Conservation (phyloP, 2,329 filamentous ascomycete species). For the Sclerotinia minor region DNA sequence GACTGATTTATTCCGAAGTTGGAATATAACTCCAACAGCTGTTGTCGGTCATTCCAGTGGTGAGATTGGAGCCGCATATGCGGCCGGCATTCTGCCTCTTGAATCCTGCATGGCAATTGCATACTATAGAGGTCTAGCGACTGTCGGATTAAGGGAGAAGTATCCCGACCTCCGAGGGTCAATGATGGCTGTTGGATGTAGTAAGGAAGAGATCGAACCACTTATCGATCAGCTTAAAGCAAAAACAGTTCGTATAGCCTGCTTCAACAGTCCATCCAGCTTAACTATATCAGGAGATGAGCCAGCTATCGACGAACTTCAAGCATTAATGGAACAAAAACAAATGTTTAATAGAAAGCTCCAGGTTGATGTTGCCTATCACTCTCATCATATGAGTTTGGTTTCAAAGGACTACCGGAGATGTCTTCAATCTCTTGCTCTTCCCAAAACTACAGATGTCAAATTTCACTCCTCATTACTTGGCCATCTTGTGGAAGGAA, state of each 20-base stretch:
- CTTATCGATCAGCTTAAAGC: slow-evolving; percentile 18
- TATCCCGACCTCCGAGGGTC: slow-evolving; percentile 44
- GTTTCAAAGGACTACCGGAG: slow-evolving; percentile 22
- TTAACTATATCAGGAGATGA: slow-evolving; percentile 36
- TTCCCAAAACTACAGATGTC: slow-evolving; percentile 22
- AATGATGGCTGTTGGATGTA: slow-evolving; percentile 51
- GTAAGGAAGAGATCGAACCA: slow-evolving; percentile 31
- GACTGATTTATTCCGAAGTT: slow-evolving; percentile 45
- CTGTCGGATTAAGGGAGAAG: slow-evolving; percentile 39
- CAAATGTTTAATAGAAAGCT: slow-evolving; percentile 32
- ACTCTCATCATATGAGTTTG: slow-evolving; percentile 25
- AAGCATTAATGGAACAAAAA: slow-evolving; percentile 31
- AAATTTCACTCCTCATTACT: slow-evolving; percentile 49
- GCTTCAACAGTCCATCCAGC: slow-evolving; percentile 35
- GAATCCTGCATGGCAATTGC: slow-evolving; percentile 35
- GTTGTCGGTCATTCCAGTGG: slow-evolving; percentile 40
- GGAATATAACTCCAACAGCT: slow-evolving; percentile 40
- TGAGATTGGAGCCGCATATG: slow-evolving; percentile 40
- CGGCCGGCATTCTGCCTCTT: slow-evolving; percentile 32
- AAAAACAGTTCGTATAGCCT: slow-evolving; percentile 37
- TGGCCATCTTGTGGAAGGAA: slow-evolving; percentile 32
- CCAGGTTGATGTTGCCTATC: slow-evolving; percentile 25
- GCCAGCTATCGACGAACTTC: slow-evolving; percentile 28
- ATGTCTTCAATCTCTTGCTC: slow-evolving; percentile 17
- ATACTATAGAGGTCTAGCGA: slow-evolving; percentile 38